Base-by-base conservation (phyloP, 352 stramenopile genomes). In the Pythium rhizo-oryzae region DNA sequence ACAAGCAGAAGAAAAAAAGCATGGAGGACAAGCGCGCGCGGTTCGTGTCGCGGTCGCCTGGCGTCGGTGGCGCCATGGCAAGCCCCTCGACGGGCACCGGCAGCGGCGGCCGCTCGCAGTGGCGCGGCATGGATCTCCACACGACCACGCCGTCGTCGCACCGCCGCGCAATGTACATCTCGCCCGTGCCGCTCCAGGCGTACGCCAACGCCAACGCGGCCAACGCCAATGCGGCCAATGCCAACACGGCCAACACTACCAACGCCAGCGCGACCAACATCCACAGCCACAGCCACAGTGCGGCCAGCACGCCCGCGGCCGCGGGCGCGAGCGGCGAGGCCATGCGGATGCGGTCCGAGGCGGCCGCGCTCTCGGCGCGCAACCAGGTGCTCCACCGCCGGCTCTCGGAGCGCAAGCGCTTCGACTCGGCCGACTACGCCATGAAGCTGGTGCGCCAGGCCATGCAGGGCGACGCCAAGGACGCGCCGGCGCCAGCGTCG, bases 361-460 rank as follows among this genome's bases (percentile, higher is more conserved):
- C 67, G 23, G 49, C 58, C n/a, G 81, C 81, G 16, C 66, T 95
- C 16, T 93, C 87, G 24, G 87, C 87, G 28, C 79, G 87, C n/a
- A 91, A 93, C 56, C 76, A 93, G n/a, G 59, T 95, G 50, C 79
- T 95, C 51, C 85, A 75, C 35, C 79, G 82, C 52, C 91, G 90
- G 52, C 74, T 95, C 23, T 76, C 65, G 24, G 87, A 95, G 63
- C 76, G 82, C 60, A 95, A 93, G 69, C 85, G 81, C 7, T 95
- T 91, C 62, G 87, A 95, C 75, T 95, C 87, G 63, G 87, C 87
- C 5, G 87, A 95, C 69, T 85, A 95, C 52, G 84, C 85, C 33
- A 90, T 95, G 79, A 83, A 87, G 54, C 82, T 89, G 54, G 53
- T 72, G 35, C 53, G 53, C 25, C 41, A 51, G 18, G 69, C 53